Percentiles rank a stretch among this genome's conserved stretches.
Evolutionary conservation across 2,329 filamentous ascomycete genomes (phyloP).

Genomic region (Fusarium duplospermum): DNA sequence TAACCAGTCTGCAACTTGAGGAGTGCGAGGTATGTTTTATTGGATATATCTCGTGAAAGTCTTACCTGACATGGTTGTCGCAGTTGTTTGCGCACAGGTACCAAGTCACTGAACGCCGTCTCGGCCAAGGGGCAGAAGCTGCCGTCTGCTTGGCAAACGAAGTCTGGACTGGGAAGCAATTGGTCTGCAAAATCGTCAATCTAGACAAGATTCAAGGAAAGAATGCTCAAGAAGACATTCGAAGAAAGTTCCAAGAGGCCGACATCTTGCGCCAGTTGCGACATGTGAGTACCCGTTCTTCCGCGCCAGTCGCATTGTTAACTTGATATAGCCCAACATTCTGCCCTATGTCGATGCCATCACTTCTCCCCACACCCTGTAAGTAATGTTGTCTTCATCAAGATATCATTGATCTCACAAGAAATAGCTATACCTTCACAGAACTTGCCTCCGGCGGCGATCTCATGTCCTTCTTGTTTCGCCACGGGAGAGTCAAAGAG

Average conservation of each 20-base stretch:
- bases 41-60: fast-evolving
- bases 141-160: constrained; percentile 58
- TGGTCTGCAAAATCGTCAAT: constrained; percentile 76
- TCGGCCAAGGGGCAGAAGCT: constrained; percentile 54
- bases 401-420: not conserved
- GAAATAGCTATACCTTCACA: constrained; percentile 63
- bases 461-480: constrained; percentile 60
- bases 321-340: constrained; percentile 62
- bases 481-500: constrained; percentile 52
- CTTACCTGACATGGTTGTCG: not conserved
- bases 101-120: constrained; percentile 48
- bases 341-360: constrained; percentile 64
- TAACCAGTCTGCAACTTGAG: constrained; percentile 47
- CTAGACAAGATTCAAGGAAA: constrained; percentile 51
- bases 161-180: constrained; percentile 63
- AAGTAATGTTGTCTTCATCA: constrained; percentile 25
- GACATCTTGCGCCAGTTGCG: constrained; percentile 64
- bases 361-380: constrained; percentile 60
- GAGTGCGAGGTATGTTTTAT: constrained; percentile 47
- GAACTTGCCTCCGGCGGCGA: constrained; percentile 68
- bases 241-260: constrained; percentile 60
- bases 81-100: constrained; percentile 52
- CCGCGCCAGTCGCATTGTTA: constrained; percentile 6
- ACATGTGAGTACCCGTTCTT: constrained; percentile 57
- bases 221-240: constrained; percentile 44